Base-by-base conservation (phyloP, 2,329 filamentous ascomycete species). In the Dendrostoma leiphaemia region DNA sequence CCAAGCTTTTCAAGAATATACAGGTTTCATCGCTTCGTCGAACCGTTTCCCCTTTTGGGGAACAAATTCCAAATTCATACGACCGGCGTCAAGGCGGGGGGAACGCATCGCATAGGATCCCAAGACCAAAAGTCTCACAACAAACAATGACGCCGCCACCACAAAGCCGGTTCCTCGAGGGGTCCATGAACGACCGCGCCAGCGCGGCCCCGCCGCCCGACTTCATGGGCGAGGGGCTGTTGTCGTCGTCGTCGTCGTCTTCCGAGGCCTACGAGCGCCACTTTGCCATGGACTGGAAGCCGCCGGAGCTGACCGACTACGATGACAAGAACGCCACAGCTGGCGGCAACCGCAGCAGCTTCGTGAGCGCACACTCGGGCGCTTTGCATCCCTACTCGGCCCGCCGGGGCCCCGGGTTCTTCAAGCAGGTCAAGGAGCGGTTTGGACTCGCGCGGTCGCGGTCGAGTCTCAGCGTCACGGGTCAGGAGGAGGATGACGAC, bases 121-220 rank as follows among this genome's bases (percentile, higher is more conserved):
- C 44, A 51, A 34, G 34, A 31, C 46, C 48, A 17, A 48, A 31
- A 19, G n/a, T n/a, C n/a, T n/a, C 56, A 59, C 24, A 38, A 50
- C 12, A 47, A 40, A 55, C 35, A 12, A 60, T 60, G 17, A 43
- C 48, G 26, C 56, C 58, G 4, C 58, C 63, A 8, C 51, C 54
- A 38, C 70, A 69, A 61, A 75, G 83, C 74, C 67, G 84, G 71
- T 76, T 95, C 80, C 64, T 86, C 34, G 91, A 96, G 71, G 91
- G 88, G 37, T 93, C 88, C 64, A 93, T 96, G 89, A 90, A 86
- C 65, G 90, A 95, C 69, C 85, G 89, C 60, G 77, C 82, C 29
- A 92, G 88, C 64, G 80, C 83, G 55, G 81, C 78, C 56, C 90
- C 90, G 26, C 89, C 89, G 0, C 77, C 81, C 41, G 78, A 83